Base-by-base conservation (phyloP, 1,284 basidiomycete species). In the Leccinum solheimii region DNA sequence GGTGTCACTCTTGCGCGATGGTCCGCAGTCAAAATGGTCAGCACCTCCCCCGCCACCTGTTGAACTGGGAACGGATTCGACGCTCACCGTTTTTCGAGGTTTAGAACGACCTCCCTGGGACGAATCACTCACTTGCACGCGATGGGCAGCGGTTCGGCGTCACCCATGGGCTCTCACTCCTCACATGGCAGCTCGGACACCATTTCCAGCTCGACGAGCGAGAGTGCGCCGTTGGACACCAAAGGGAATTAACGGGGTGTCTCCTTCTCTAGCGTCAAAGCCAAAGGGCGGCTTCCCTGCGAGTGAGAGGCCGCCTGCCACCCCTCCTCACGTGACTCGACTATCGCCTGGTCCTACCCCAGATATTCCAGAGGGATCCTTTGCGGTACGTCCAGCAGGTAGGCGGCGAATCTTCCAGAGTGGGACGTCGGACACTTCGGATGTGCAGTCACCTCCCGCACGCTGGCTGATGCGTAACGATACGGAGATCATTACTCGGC, bases 211-310 rank as follows among this genome's bases (percentile, higher is more conserved):
- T 61, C 67, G 11, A 62, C 72, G 30, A 65, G 58, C 30, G 72
- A 73, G 45, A 71, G 68, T 10, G 48, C 13, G 1, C 58, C 62
- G 3, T 54, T 65, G 55, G 27, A 70, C 62, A 3, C 64, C 69
- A 14, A 72, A 59, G 16, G 63, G 64, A 5, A n/a, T 58, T 14
- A 64, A 64, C n/a, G 65, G 55, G 4, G 30, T 54, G 5, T 36
- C 59, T 1, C 45, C 60, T 34, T 8, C 40, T n/a, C n/a, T n/a
- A 3, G 50, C 10, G 40, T 36, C 59, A 27, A 72, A 57, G 60
- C 36, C 26, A 13, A 71, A 57, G 19, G 52, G 53, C 19, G 5
- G 63, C 94, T 93, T 77, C n/a, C n/a, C n/a, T n/a, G n/a, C n/a
- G n/a, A n/a, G n/a, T n/a, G n/a, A n/a, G n/a, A n/a, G n/a, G n/a